Evolutionary conservation across 129 eudicot species (phyloP).

Genomic region (Centaurea solstitialis): DNA sequence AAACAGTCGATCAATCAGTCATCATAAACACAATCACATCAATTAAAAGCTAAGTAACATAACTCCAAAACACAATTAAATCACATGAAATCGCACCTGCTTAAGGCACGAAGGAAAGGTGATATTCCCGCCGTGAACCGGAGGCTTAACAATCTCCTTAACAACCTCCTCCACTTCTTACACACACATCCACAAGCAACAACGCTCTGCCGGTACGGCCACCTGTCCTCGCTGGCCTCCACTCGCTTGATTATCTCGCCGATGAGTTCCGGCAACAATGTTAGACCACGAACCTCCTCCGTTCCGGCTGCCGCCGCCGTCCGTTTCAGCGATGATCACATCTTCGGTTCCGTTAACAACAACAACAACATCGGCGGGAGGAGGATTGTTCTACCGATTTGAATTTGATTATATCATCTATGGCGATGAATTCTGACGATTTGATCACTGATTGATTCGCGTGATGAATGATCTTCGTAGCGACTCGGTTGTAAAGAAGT

Average conservation of each 20-base stretch:
- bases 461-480: slow-evolving; percentile 46
- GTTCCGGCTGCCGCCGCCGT: neutral
- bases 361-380: too few relatives aligned
- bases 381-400: slow-evolving; percentile 8
- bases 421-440: slow-evolving; percentile 30
- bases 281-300: slow-evolving; percentile 54
- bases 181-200: slow-evolving; percentile 92
- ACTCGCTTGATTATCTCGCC: slow-evolving; percentile 79
- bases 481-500: slow-evolving; percentile 46
- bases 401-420: slow-evolving; percentile 25
- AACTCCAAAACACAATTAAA: neutral
- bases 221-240: slow-evolving; percentile 67
- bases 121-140: slow-evolving; percentile 54
- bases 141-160: slow-evolving; percentile 52
- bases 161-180: slow-evolving; percentile 77
- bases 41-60: too few relatives aligned
- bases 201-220: slow-evolving; percentile 77
- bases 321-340: slow-evolving; percentile 26
- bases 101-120: slow-evolving; percentile 92
- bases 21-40: too few relatives aligned
- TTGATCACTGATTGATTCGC: slow-evolving; percentile 53
- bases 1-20: neutral
- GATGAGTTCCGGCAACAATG: slow-evolving; percentile 87
- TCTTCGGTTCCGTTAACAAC: slow-evolving; percentile 6
- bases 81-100: slow-evolving; percentile 42